Evolutionary conservation across 1,284 basidiomycete species (phyloP), one percentile per base, ranked within the genome.

Genomic region (Malassezia psittaci): DNA sequence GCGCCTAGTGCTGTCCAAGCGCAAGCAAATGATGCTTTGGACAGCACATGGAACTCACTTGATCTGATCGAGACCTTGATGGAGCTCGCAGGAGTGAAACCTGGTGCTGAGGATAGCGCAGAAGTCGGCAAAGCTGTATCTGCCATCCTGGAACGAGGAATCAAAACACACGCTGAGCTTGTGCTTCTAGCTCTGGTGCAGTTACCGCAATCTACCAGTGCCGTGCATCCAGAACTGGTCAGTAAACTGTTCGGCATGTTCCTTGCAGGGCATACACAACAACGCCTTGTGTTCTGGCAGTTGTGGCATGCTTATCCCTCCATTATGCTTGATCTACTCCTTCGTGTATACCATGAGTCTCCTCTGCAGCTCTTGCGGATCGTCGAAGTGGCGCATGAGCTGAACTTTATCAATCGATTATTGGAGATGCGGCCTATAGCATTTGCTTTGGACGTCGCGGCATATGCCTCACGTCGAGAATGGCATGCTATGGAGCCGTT

Each of bases 401-500:
- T 96, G 57, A 90, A 91, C 78, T 88, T 87, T 63, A 80, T 98
- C 52, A 89, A 93, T 72, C 82, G 86, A 21, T 80, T 96, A 18
- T 81, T 98, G 47, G 86, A 89, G 66, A 84, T 88, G 38, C 83
- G 85, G 11, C 88, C 90, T 1, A 87, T 90, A 61, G 83, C 85
- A 86, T 15, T 82, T 93, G 48, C 69, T 21, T 63, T 74, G 29
- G 94, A 99, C 72, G 85, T 96, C 38, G 94, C 94, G 13, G 85
- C 90, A 5, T 78, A 96, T 21, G 91, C 91, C 2, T 90, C 89
- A 40, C 85, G 90, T 45, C 80, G 90, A 65, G 93, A 98, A 74
- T 88, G 90, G 69, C 80, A 98, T 66, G 90, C 96, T 67, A 80
- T 98, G 47, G 91, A 96, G 77, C 89, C 93, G 76, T 98, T 91